Evolutionary conservation across 768 basidiomycete genomes (phyloP).

Genomic region (Hydnomerulius pinastri): DNA sequence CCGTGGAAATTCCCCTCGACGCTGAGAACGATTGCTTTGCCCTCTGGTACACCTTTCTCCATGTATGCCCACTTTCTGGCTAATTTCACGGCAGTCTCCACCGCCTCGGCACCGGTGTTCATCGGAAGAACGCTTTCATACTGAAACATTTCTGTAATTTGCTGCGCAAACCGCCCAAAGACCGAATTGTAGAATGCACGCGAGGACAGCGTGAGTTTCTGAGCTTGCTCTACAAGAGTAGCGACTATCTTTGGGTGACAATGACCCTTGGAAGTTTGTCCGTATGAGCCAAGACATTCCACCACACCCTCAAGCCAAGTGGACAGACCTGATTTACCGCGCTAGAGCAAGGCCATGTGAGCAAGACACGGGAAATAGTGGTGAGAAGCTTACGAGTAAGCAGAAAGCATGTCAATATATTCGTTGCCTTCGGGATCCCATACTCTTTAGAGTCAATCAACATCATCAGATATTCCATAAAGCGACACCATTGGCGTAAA

Average conservation of each 20-base stretch:
- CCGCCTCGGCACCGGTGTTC: slow-evolving; percentile 99
- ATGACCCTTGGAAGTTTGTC: slow-evolving; percentile 59
- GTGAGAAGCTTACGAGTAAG: slow-evolving; percentile 77
- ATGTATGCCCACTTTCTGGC: slow-evolving; percentile 96
- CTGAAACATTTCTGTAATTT: slow-evolving; percentile 80
- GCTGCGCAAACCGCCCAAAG: slow-evolving; percentile 88
- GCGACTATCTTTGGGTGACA: slow-evolving; percentile 88
- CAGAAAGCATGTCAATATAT: slow-evolving; percentile 98
- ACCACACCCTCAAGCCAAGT: slow-evolving; percentile 11
- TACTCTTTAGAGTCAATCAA: slow-evolving; percentile 46
- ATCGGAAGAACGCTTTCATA: slow-evolving; percentile 97
- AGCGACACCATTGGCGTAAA: slow-evolving; percentile 34
- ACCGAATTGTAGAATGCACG: slow-evolving; percentile 95
- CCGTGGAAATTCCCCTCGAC: slow-evolving; percentile 96
- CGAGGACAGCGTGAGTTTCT: slow-evolving; percentile 89
- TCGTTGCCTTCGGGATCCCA: slow-evolving; percentile 96
- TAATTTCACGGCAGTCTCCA: slow-evolving; percentile 95
- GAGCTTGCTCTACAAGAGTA: slow-evolving; percentile 81
- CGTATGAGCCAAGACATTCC: slow-evolving; percentile 15
- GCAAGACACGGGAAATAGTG: slow-evolving; percentile 5
- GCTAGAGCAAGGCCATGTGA: slow-evolving; percentile 37
- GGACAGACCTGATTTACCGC: slow-evolving; percentile 82
- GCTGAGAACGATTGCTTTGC: slow-evolving; percentile 83
- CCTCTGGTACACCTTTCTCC: slow-evolving; percentile 79
- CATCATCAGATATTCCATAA: background rate